Evolutionary conservation across 108 stramenopile genomes (phyloP).

Genomic region (Nitzschia inconspicua): DNA sequence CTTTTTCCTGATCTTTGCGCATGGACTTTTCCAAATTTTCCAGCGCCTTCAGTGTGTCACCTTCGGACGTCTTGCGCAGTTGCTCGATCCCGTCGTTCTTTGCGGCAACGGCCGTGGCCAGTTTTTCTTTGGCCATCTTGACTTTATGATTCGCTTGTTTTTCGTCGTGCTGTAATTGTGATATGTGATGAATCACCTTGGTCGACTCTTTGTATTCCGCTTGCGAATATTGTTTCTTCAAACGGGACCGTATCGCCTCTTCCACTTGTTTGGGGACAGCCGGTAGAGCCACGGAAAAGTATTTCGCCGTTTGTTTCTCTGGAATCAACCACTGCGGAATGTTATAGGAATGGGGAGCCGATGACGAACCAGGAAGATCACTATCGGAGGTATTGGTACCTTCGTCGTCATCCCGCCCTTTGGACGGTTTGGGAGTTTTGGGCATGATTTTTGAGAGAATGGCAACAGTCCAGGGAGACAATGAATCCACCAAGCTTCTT

Average conservation of each 20-base stretch:
- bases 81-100: conserved; percentile 10
- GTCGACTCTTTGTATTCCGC: background rate
- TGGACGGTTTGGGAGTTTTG: too few species aligned
- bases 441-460: too few species aligned
- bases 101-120: conserved; percentile 16
- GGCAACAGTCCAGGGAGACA: too few species aligned
- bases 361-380: conserved; percentile 4
- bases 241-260: conserved; percentile 4
- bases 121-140: conserved; percentile 20
- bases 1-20: background rate
- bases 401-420: too few species aligned
- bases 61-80: conserved; percentile 4
- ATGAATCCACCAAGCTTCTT: too few species aligned
- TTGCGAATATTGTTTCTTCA: background rate
- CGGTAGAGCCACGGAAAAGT: conserved; percentile 31
- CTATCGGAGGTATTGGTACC: background rate
- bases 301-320: conserved; percentile 23
- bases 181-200: background rate
- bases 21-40: conserved; percentile 13
- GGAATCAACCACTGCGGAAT: conserved; percentile 27
- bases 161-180: conserved; percentile 4
- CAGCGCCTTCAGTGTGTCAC: background rate
- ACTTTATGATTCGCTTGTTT: background rate
- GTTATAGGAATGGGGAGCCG: conserved; percentile 15
- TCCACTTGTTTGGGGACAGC: conserved; percentile 1